These are phyloP conservation scores for Dothidotthia symphoricarpi DNA, from an alignment of 2,329 filamentous ascomycete species.

Conservation along the genomic window DNA sequence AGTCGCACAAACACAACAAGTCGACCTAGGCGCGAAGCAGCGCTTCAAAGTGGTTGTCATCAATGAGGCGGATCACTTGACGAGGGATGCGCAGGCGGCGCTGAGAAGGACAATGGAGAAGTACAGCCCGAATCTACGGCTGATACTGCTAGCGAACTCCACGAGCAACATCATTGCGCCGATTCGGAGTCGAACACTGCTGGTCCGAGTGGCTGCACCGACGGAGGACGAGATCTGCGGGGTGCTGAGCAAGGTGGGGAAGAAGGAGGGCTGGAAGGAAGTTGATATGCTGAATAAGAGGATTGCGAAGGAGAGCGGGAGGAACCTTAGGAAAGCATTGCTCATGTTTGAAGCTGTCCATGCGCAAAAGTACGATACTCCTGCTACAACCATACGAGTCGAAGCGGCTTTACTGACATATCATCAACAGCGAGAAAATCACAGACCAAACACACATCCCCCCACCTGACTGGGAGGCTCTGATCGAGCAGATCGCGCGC, in stretches of 20 bases:
- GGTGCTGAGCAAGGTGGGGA: conserved; percentile 67
- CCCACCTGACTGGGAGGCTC: conserved; percentile 93
- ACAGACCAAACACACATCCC: conserved; percentile 85
- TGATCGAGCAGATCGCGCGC: conserved; percentile 84
- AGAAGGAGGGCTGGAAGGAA: conserved; percentile 80
- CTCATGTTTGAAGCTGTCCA: conserved; percentile 98
- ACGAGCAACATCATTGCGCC: conserved; percentile 99
- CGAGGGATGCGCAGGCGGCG: conserved; percentile 90
- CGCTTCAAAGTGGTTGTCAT: conserved; percentile 98
- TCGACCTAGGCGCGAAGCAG: conserved; percentile 88
- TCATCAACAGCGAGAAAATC: conserved; percentile 71
- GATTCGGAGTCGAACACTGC: conserved; percentile 84
- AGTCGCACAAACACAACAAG: conserved; percentile 97
- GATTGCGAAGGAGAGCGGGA: conserved; percentile 85
- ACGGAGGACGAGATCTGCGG: conserved; percentile 79
- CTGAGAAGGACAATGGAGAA: conserved; percentile 98
- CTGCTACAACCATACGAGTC: background rate
- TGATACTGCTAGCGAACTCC: conserved; percentile 92
- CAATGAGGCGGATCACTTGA: conserved; percentile 95
- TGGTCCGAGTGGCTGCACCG: conserved; percentile 89
- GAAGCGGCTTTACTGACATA: conserved; percentile 8
- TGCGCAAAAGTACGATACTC: conserved; percentile 78
- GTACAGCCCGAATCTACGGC: conserved; percentile 88
- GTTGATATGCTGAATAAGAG: conserved; percentile 73
- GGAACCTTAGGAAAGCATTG: conserved; percentile 84